Percentiles rank a stretch among this genome's conserved stretches.
phyloP scores from a whole-genome alignment of 306 rosid genomes.

The Mucuna pruriens region DNA sequence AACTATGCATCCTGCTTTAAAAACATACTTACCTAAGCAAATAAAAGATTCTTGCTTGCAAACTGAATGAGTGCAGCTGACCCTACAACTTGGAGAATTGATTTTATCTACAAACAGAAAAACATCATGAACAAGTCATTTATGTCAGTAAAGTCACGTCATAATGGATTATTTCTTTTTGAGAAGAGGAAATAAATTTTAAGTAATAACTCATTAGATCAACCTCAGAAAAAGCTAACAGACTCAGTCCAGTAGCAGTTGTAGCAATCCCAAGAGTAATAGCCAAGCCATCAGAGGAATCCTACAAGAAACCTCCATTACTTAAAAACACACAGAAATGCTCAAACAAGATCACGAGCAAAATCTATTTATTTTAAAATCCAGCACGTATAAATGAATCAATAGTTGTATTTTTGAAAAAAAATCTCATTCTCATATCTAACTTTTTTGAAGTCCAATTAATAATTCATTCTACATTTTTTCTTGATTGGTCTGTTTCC shows the following conservation, averaged over 20 bases:
- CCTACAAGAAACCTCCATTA: constrained; percentile 57
- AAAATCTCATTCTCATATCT: not conserved
- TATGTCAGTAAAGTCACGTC: constrained; percentile 14
- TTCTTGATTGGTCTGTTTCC: not conserved
- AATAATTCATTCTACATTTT: not conserved
- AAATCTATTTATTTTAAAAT: not conserved
- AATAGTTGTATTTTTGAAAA: constrained; percentile 1
- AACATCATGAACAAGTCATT: constrained; percentile 16
- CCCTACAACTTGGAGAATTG: constrained; percentile 86
- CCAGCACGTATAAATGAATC: not conserved
- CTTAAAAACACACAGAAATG: constrained; percentile 20
- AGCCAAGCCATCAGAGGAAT: constrained; percentile 60
- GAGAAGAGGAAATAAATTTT: not conserved
- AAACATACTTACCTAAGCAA: constrained; percentile 71
- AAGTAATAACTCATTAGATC: constrained; percentile 6
- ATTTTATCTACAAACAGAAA: constrained; percentile 65
- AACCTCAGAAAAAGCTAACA: constrained; percentile 82
- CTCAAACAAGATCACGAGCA: not conserved
- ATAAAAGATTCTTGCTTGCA: constrained; percentile 81
- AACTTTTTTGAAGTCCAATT: not conserved
- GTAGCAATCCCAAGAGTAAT: constrained; percentile 70
- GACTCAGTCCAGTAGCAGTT: constrained; percentile 69
- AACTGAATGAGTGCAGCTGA: constrained; percentile 89
- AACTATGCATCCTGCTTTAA: not conserved
- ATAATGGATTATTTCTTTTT: not conserved